Percentiles rank a stretch among this genome's conserved stretches.
phyloP scores from a whole-genome alignment of 257 asterid genomes.

The Paulownia fortunei region DNA sequence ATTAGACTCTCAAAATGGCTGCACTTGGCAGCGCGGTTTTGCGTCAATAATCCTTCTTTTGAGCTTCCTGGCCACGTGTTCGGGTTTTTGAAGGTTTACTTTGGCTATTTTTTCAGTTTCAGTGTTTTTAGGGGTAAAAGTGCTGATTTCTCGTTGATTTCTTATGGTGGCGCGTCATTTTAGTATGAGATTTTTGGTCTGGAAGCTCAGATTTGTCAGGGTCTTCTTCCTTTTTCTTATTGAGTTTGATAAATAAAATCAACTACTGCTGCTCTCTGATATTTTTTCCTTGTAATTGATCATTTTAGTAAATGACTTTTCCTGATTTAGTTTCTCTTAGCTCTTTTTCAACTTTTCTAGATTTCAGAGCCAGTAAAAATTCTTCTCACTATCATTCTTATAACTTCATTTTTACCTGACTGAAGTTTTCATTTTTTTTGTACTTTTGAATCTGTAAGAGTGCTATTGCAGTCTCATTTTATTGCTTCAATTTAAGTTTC shows the following conservation, averaged over 20 bases:
- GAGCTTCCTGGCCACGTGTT: constrained; percentile 25
- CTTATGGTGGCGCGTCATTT: neutral
- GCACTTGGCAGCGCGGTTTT: neutral
- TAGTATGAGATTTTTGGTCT: constrained; percentile 17
- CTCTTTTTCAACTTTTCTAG: constrained; percentile 39
- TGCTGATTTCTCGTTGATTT: constrained; percentile 14
- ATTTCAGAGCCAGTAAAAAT: constrained; percentile 39
- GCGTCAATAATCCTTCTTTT: neutral
- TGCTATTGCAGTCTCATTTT: neutral
- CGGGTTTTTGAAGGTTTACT: constrained; percentile 26
- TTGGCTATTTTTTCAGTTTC: constrained; percentile 21
- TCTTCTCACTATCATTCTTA: constrained; percentile 11
- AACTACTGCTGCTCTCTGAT: neutral
- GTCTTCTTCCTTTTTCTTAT: no score
- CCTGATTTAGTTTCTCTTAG: constrained; percentile 41
- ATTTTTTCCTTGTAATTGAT: neutral
- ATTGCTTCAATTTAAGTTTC: constrained; percentile 9
- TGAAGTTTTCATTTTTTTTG: neutral
- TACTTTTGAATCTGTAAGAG: constrained; percentile 5
- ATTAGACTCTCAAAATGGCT: constrained; percentile 8
- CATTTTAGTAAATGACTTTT: neutral
- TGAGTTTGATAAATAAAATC: neutral
- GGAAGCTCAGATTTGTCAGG: constrained; percentile 34
- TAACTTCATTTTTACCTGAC: neutral
- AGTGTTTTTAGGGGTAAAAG: constrained; percentile 30